These are phyloP conservation scores for Cercospora beticola DNA, from an alignment of 2,329 filamentous ascomycete genomes.

Conservation along the genomic window DNA sequence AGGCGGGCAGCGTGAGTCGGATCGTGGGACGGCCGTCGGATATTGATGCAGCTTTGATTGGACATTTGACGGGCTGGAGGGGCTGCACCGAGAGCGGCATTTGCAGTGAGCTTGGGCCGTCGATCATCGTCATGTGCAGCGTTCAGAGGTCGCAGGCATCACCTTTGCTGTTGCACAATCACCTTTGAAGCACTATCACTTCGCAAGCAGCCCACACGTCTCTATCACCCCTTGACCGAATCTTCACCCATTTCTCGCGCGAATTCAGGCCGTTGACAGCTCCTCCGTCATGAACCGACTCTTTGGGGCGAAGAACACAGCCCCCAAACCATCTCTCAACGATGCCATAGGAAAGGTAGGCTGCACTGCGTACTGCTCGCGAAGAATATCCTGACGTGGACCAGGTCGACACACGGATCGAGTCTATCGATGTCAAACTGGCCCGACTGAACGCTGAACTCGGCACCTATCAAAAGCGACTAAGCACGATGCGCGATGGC, in stretches of 20 bases:
- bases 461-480: constrained; percentile 79
- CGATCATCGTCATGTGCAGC: constrained; percentile 1
- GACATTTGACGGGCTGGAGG: background rate
- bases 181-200: background rate
- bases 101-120: background rate
- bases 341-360: constrained; percentile 76
- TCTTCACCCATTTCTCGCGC: background rate
- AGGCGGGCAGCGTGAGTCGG: background rate
- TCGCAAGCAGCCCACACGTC: background rate
- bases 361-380: background rate
- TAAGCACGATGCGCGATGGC: constrained; percentile 90
- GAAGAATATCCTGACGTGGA: constrained; percentile 35
- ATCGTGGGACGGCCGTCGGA: background rate
- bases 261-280: background rate
- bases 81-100: background rate
- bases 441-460: constrained; percentile 90
- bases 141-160: background rate
- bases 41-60: background rate
- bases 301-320: constrained; percentile 83
- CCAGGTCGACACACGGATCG: constrained; percentile 75
- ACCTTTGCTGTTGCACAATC: background rate
- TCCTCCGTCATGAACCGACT: constrained; percentile 78
- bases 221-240: background rate
- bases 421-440: constrained; percentile 90
- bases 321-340: constrained; percentile 85